Conservation (phyloP, 495 filamentous ascomycete species). For the Hypomontagnella submonticulosa region DNA sequence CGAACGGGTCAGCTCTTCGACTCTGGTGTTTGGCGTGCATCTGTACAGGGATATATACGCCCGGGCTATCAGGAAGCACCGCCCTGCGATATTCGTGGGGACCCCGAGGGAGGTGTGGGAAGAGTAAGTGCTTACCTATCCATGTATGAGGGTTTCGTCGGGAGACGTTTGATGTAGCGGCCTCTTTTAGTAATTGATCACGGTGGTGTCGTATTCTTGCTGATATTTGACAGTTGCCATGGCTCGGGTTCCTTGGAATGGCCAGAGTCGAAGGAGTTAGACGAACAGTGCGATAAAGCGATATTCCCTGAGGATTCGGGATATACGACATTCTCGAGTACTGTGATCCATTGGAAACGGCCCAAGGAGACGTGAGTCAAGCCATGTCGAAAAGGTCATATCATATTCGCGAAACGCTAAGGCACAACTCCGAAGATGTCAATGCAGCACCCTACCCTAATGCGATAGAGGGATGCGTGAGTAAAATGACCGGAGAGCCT, state of each 20-base stretch:
- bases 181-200: slow-evolving; percentile 6
- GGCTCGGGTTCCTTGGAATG: slow-evolving; percentile 13
- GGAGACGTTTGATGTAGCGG: background rate
- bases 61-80: slow-evolving; percentile 44
- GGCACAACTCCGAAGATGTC: too few relatives aligned
- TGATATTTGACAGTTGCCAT: slow-evolving; percentile 25
- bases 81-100: slow-evolving; percentile 58
- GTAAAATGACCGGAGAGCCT: too few relatives aligned
- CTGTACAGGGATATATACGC: slow-evolving; percentile 63
- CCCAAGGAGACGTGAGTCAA: slow-evolving; percentile 4
- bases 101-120: slow-evolving; percentile 54
- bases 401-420: too few relatives aligned
- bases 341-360: slow-evolving; percentile 51
- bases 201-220: slow-evolving; percentile 1
- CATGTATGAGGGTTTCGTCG: background rate
- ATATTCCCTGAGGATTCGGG: slow-evolving; percentile 53
- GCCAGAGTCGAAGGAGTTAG: slow-evolving; percentile 44
- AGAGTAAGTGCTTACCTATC: slow-evolving; percentile 39
- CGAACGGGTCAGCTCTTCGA: slow-evolving; percentile 57
- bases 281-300: slow-evolving; percentile 44
- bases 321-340: slow-evolving; percentile 52
- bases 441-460: too few relatives aligned
- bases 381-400: too few relatives aligned
- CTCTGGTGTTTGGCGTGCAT: slow-evolving; percentile 68
- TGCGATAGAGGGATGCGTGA: too few relatives aligned